phyloP scores from a whole-genome alignment of 75 land plant species.

The Sequoia sempervirens region DNA sequence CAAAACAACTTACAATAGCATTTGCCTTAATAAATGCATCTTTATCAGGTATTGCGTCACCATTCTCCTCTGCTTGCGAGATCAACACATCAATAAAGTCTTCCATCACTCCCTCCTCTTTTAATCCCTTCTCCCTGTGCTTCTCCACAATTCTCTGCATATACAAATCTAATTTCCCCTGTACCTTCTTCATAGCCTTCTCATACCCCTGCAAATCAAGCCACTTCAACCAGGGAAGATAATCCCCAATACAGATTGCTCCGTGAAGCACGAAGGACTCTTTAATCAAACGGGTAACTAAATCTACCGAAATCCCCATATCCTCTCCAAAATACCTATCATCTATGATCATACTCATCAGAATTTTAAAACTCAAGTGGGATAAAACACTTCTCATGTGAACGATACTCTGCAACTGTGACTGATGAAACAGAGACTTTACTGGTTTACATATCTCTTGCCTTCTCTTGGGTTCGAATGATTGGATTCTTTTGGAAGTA shows the following conservation, averaged over 20 bases:
- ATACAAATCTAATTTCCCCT: neutral
- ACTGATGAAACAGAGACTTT: neutral
- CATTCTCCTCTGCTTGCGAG: neutral
- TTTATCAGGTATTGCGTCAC: neutral
- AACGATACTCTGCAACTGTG: neutral
- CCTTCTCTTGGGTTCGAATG: neutral
- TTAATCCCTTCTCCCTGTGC: neutral
- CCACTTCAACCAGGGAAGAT: conserved; percentile 23
- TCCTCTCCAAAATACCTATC: neutral
- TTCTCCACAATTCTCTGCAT: neutral
- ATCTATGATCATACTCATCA: neutral
- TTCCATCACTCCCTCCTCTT: neutral
- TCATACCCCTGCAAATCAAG: conserved; percentile 21
- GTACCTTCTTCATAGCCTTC: neutral
- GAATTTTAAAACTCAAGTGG: neutral
- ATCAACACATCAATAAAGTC: neutral
- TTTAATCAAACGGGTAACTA: neutral
- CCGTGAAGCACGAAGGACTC: conserved; percentile 4
- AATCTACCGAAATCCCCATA: neutral
- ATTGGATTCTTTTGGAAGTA: conserved; percentile 22
- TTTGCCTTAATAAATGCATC: neutral
- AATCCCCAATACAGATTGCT: conserved; percentile 15
- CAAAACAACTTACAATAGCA: neutral
- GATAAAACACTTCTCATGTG: neutral
- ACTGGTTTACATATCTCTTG: neutral